Evolutionary conservation across 2,329 filamentous ascomycete species (phyloP), one percentile per base, ranked within the genome.

Genomic region (Curvularia eragrostidis): DNA sequence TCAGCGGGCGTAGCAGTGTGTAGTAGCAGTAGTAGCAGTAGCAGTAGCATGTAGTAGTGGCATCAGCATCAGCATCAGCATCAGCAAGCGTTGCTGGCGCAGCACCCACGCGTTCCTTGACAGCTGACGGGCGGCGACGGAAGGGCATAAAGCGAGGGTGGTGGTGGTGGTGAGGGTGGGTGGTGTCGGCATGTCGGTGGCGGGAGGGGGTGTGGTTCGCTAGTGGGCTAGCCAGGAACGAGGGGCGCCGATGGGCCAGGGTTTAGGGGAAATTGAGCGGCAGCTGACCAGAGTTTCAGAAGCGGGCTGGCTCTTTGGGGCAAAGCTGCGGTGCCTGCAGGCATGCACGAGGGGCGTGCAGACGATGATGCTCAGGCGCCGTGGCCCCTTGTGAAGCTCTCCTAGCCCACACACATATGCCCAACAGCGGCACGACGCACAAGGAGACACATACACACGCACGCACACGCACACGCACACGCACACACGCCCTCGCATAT

Each of bases 211-310:
- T 12, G 52, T 39, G 39, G 50, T 28, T 24, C 24, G 55, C 50
- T 58, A 58, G 55, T 39, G 30, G 26, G 42, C 53, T 59, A 56
- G 57, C 54, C 57, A 59, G 57, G 57, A 59, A 59, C 57, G 41
- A 56, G 57, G 42, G 39, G 44, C 42, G 52, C 52, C 56, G 56
- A 21, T 56, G 32, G 41, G 47, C 30, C 48, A 53, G 47, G 57
- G 57, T 42, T 59, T 54, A 59, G 57, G 57, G 57, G 57, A 44
- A 57, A 56, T 50, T 44, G 54, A 46, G 50, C 51, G 36, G 50
- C 57, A 57, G 57, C 43, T 57, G 57, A 57, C 54, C 49, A 59
- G 30, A 47, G 63, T 66, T 66, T 66, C 63, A 65, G 47, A 48
- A 51, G 56, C 30, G 30, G 30, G 10, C 30, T 32, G 30, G 30